These are phyloP conservation scores for Jackrogersella minutella DNA, from an alignment of 495 filamentous ascomycete species.

Conservation along the genomic window DNA sequence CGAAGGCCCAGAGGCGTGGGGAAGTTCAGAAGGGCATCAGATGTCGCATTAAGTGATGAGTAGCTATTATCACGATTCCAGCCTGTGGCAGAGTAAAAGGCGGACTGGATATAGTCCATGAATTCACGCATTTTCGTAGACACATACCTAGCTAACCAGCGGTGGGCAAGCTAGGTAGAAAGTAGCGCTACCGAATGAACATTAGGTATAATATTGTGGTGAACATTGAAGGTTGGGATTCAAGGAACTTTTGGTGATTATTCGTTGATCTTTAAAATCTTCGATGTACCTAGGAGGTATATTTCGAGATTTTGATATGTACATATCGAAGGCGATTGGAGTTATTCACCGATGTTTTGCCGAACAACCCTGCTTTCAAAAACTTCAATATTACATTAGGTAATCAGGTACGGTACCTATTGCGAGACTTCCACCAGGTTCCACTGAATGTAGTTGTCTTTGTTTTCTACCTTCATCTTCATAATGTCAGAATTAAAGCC, in stretches of 20 bases:
- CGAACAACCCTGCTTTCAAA: too few relatives aligned
- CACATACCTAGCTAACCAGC: slow-evolving; percentile 28
- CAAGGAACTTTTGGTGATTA: neutral
- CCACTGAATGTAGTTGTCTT: too few relatives aligned
- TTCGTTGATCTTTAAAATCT: too few relatives aligned
- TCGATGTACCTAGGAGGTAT: too few relatives aligned
- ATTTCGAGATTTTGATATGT: too few relatives aligned
- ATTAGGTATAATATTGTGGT: slow-evolving; percentile 18
- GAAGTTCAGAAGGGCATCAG: slow-evolving; percentile 85
- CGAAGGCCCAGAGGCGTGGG: slow-evolving; percentile 79
- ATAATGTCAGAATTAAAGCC: too few relatives aligned
- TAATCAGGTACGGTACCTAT: too few relatives aligned
- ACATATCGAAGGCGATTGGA: too few relatives aligned
- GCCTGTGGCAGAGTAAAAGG: slow-evolving; percentile 84
- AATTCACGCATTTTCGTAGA: slow-evolving; percentile 81
- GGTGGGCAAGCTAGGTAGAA: slow-evolving; percentile 29
- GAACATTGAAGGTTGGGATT: neutral
- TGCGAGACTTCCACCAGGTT: too few relatives aligned
- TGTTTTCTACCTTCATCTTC: too few relatives aligned
- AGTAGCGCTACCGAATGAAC: slow-evolving; percentile 26
- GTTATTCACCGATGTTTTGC: neutral
- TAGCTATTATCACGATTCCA: slow-evolving; percentile 97
- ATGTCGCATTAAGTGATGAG: slow-evolving; percentile 83
- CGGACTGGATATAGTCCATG: slow-evolving; percentile 96
- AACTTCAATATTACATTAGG: too few relatives aligned